Base-by-base conservation (phyloP, 208 protist species). In the Leishmania guyanensis region DNA sequence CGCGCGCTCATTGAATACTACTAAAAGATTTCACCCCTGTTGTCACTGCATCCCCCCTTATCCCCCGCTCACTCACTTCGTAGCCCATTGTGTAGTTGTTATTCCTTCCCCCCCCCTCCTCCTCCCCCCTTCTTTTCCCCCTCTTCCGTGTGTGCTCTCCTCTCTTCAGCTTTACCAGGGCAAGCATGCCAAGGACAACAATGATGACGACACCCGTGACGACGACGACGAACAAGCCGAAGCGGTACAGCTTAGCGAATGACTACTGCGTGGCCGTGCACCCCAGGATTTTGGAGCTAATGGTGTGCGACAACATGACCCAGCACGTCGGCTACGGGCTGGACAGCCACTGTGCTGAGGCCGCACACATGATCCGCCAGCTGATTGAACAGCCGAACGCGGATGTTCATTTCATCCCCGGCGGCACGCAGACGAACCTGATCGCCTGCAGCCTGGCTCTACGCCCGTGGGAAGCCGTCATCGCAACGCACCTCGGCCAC, bases 341-440 rank as follows among this genome's bases (percentile, higher is more conserved):
- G 6, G 89, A 92, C 78, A 46, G 5, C 46, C 75, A 84, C 80
- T 89, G 80, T 73, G 71, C 71, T 5, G 69, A 80, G 50, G 89
- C 89, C 4, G 69, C 72, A 1, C 77, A 56, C 3, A 36, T 87
- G 20, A 85, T 92, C 36, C 84, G 89, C 65, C 48, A 84, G 29
- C 12, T 81, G 26, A 78, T 80, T 20, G 75, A 79, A 39, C 58
- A 85, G 70, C 80, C 84, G 39, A 62, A 84, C 33, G 89, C 86
- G 68, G 83, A 89, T 9, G 82, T 92, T 17, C 84, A 90, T 48
- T 90, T 89, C 43, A 36, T 89, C 12, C 46, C 80, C 2, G 89
- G 89, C 48, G 89, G 89, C 20, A 92, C 89, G 72, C 84, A 87
- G 56, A 89, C 86, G 2, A 92, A 92, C 83, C 29, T 81, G 9